Evolutionary conservation across 371 early-diverging fungal species (phyloP).

Genomic region (Mortierella polycephala): DNA sequence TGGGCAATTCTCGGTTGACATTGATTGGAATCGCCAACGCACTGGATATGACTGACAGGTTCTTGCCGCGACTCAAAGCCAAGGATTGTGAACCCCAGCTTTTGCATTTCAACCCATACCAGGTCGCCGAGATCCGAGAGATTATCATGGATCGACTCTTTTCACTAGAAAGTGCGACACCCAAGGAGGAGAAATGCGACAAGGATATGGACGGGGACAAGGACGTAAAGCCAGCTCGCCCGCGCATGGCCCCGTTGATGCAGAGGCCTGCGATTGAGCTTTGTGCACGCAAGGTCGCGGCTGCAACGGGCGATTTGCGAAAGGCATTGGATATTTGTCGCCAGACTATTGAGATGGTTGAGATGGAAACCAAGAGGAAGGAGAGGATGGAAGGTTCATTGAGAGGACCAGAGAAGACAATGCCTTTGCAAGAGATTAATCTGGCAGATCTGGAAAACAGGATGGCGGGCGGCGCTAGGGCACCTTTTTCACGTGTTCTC

Average conservation of each 20-base stretch:
- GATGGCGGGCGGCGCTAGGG: constrained; percentile 17
- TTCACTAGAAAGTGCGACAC: constrained; percentile 29
- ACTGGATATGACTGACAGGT: constrained; percentile 86
- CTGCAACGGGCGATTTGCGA: constrained; percentile 89
- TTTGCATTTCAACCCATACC: constrained; percentile 87
- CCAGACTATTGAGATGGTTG: constrained; percentile 83
- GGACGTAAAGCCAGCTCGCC: constrained; percentile 9
- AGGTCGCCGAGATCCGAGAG: constrained; percentile 76
- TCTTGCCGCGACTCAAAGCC: constrained; percentile 84
- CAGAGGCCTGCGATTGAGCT: constrained; percentile 88
- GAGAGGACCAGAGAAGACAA: constrained; percentile 2
- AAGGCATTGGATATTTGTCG: constrained; percentile 91
- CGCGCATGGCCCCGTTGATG: constrained; percentile 65
- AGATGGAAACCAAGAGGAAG: constrained; percentile 64
- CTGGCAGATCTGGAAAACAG: constrained; percentile 18
- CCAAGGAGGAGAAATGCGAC: constrained; percentile 16
- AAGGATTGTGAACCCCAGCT: constrained; percentile 80
- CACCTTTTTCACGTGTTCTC: not conserved
- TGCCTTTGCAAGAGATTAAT: constrained; percentile 28
- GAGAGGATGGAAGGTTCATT: no score
- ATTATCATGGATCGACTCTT: constrained; percentile 85
- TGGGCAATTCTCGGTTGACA: constrained; percentile 70
- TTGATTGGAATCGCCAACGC: constrained; percentile 96
- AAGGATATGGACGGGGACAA: not conserved
- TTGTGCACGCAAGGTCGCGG: constrained; percentile 92